These are phyloP conservation scores for Sicyos edulis DNA, from an alignment of 306 rosid species.

Conservation along the genomic window DNA sequence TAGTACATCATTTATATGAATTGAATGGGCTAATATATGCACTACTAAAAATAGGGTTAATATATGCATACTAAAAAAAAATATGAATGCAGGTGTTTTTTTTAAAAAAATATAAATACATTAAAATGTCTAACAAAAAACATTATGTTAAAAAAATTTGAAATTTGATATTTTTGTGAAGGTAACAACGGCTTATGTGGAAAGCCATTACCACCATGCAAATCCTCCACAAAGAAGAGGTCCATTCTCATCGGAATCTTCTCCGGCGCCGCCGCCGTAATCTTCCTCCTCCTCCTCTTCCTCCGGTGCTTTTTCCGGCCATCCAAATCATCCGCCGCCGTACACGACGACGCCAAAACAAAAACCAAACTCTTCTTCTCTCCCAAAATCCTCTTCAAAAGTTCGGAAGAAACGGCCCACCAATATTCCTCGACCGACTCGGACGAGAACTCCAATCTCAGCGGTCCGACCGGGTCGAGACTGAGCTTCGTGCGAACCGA, in stretches of 20 bases:
- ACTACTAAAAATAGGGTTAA: too few species aligned
- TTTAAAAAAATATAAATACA: too few species aligned
- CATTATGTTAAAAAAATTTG: too few species aligned
- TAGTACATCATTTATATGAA: too few species aligned
- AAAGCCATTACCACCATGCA: constrained; percentile 51
- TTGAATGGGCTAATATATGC: too few species aligned
- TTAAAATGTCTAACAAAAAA: too few species aligned
- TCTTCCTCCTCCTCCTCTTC: constrained; percentile 24
- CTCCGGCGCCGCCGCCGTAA: constrained; percentile 27
- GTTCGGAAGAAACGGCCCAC: constrained; percentile 9
- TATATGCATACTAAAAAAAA: too few species aligned
- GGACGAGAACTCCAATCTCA: constrained; percentile 20
- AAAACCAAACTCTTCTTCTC: background rate
- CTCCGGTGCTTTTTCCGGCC: constrained; percentile 16
- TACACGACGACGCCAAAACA: background rate
- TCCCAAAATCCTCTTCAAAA: background rate
- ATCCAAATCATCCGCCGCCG: background rate
- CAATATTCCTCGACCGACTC: constrained; percentile 23
- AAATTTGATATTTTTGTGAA: constrained; percentile 26
- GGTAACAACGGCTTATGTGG: constrained; percentile 70
- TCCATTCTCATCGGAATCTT: constrained; percentile 22
- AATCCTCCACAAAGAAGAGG: constrained; percentile 25
- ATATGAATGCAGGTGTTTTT: too few species aligned
- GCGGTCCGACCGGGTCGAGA: constrained; percentile 26
- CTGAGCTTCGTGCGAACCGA: constrained; percentile 43